Conservation (phyloP, 495 filamentous ascomycete genomes). For the Rhizodiscina lignyota region DNA sequence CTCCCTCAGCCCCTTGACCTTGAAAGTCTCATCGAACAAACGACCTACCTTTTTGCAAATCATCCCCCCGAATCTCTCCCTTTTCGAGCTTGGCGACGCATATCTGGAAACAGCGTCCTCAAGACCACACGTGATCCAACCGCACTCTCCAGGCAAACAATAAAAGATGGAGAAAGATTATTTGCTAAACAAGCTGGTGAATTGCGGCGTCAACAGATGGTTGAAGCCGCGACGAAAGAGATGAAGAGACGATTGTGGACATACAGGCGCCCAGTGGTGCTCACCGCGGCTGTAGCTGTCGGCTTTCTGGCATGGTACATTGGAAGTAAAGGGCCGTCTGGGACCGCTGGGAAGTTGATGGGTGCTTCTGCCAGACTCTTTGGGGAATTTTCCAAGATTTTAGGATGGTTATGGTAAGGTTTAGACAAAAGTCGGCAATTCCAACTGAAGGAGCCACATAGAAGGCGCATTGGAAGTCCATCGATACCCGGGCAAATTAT, state of each 20-base stretch:
- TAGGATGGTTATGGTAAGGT: not conserved
- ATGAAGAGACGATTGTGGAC: conserved; percentile 4
- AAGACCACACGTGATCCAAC: conserved; percentile 51
- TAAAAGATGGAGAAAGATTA: conserved; percentile 41
- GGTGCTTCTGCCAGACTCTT: not conserved
- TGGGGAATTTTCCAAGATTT: not conserved
- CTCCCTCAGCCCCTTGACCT: conserved; percentile 73
- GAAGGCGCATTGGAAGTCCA: no score
- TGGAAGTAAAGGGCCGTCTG: conserved; percentile 2
- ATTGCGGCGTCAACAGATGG: conserved; percentile 28
- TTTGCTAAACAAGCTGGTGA: conserved; percentile 56
- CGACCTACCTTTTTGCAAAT: conserved; percentile 40
- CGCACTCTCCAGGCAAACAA: conserved; percentile 25
- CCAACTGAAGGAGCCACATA: not conserved
- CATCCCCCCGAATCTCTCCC: conserved; percentile 61
- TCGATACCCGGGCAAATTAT: no score
- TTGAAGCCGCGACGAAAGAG: conserved; percentile 1
- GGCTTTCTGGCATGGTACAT: conserved; percentile 10
- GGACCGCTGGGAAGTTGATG: no score
- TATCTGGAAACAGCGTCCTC: conserved; percentile 63
- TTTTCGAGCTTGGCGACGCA: conserved; percentile 42
- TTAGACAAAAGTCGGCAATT: not conserved
- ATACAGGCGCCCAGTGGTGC: conserved; percentile 7
- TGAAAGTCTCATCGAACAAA: conserved; percentile 51
- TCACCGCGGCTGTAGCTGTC: conserved; percentile 6